phyloP scores from a whole-genome alignment of 805 yeast species.

The Monosporozyma yasuniensis region DNA sequence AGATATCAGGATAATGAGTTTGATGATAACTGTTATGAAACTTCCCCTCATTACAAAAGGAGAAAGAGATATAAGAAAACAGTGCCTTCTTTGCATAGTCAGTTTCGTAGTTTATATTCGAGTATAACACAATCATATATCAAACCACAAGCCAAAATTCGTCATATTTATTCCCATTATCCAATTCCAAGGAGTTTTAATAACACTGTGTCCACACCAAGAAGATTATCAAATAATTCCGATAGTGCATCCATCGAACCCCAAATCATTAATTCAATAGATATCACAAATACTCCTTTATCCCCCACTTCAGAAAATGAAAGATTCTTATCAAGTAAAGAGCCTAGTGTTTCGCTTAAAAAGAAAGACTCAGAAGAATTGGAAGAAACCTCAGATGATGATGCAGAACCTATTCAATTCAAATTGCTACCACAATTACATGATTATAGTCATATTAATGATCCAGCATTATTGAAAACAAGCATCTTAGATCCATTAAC shows the following conservation, averaged over 20 bases:
- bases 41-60: not conserved
- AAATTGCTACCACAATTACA: not conserved
- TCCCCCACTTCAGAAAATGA: not conserved
- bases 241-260: not conserved
- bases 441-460: slow-evolving; percentile 9
- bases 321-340: not conserved
- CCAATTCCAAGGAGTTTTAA: too few species aligned
- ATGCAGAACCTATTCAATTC: not conserved
- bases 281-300: not conserved
- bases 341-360: not conserved
- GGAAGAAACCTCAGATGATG: not conserved
- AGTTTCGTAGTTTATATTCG: not conserved
- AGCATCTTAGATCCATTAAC: slow-evolving; percentile 14
- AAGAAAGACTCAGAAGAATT: not conserved
- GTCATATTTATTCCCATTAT: not conserved
- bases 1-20: not conserved
- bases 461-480: slow-evolving; percentile 15
- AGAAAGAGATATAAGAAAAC: not conserved
- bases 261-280: not conserved
- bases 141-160: not conserved
- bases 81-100: not conserved
- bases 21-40: not conserved
- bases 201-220: too few species aligned
- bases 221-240: not conserved
- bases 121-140: not conserved